A percentile compares a stretch with the other conserved stretches of the same genome.
Evolutionary conservation across 129 eudicot genomes (phyloP).

Genomic region (Helichrysum umbraculigerum): DNA sequence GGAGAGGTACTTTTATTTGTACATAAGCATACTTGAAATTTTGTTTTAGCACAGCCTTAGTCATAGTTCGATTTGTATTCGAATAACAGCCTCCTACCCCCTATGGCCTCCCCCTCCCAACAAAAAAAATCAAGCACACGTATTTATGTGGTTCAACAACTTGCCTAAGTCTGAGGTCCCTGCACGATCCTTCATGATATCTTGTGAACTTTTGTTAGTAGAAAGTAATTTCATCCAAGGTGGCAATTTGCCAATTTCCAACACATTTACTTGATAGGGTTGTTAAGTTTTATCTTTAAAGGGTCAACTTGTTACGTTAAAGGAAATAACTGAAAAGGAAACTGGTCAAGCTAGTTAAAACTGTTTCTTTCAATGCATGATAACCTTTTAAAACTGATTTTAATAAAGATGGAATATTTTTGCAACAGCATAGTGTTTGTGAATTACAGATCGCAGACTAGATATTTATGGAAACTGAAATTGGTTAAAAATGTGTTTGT

Average conservation of each 20-base stretch:
- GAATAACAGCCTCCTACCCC: background rate
- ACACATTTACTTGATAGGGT: background rate
- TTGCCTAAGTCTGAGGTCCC: background rate
- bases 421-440: background rate
- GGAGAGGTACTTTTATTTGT: conserved; percentile 55
- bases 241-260: background rate
- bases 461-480: background rate
- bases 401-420: background rate
- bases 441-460: background rate
- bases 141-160: background rate
- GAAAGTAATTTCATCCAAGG: background rate
- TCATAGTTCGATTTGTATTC: background rate
- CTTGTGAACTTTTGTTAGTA: background rate
- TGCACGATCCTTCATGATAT: background rate
- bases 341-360: background rate
- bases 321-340: too few relatives aligned
- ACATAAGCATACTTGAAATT: background rate
- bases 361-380: background rate
- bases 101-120: background rate
- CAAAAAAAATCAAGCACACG: background rate
- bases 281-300: background rate
- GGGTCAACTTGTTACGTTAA: background rate
- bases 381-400: background rate
- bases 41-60: background rate
- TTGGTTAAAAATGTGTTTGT: background rate